A percentile compares a stretch with the other conserved stretches of the same genome.
phyloP scores from a whole-genome alignment of 805 yeast species.

The Candida ascalaphidarum region DNA sequence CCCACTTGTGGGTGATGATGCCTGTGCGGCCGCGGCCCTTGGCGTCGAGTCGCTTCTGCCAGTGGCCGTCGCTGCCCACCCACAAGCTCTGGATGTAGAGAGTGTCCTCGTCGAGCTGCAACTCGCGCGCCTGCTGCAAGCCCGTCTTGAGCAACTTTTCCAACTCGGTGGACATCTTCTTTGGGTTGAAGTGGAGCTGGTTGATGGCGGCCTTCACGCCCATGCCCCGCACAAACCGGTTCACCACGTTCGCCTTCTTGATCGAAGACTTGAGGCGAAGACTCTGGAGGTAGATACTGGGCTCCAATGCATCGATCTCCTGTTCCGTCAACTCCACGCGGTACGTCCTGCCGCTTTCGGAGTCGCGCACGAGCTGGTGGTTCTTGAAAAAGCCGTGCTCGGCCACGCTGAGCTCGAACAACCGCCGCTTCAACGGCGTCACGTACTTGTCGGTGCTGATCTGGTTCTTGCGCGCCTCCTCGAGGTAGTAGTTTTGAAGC shows the following conservation, averaged over 20 bases:
- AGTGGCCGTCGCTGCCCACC: slow-evolving; percentile 84
- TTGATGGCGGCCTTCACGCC: slow-evolving; percentile 75
- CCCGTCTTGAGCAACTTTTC: slow-evolving; percentile 70
- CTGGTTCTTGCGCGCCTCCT: slow-evolving; percentile 37
- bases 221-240: slow-evolving; percentile 68
- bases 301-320: slow-evolving; percentile 78
- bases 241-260: slow-evolving; percentile 77
- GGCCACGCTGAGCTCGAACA: slow-evolving; percentile 55
- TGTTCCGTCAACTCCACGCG: slow-evolving; percentile 47
- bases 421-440: slow-evolving; percentile 60
- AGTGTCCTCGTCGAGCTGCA: slow-evolving; percentile 51
- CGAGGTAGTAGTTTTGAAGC: slow-evolving; percentile 42
- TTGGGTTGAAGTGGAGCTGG: slow-evolving; percentile 82
- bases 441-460: slow-evolving; percentile 46
- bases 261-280: slow-evolving; percentile 79
- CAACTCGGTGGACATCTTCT: slow-evolving; percentile 71
- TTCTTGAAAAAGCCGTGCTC: slow-evolving; percentile 65
- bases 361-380: slow-evolving; percentile 36
- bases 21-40: slow-evolving; percentile 93
- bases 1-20: slow-evolving; percentile 61
- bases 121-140: slow-evolving; percentile 52
- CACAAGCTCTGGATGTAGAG: slow-evolving; percentile 75
- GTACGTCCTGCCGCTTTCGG: slow-evolving; percentile 38
- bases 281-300: slow-evolving; percentile 75
- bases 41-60: slow-evolving; percentile 62